Percentiles rank a stretch among this genome's conserved stretches.
These are phyloP conservation scores for Quaeritorhiza haematococci DNA, from an alignment of 371 early-diverging fungal species.

Conservation along the genomic window DNA sequence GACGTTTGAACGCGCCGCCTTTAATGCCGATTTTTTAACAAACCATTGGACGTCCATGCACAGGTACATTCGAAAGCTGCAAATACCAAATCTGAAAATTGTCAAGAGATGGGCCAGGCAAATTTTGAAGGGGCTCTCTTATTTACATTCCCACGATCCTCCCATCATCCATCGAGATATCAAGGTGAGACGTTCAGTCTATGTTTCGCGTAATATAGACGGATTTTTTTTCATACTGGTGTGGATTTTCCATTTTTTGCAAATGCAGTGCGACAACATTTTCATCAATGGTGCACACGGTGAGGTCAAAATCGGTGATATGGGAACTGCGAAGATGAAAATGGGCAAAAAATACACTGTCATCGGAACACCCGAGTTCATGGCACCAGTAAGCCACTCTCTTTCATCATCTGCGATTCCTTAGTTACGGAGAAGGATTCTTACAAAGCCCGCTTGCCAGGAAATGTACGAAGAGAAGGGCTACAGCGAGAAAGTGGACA, in stretches of 20 bases:
- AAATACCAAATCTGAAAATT: slow-evolving; percentile 61
- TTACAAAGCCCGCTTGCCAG: slow-evolving; percentile 24
- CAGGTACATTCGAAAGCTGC: slow-evolving; percentile 42
- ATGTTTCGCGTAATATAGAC: neutral
- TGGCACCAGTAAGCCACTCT: slow-evolving; percentile 41
- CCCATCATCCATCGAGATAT: slow-evolving; percentile 88
- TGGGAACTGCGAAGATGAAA: slow-evolving; percentile 85
- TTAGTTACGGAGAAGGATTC: no score
- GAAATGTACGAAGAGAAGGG: slow-evolving; percentile 85
- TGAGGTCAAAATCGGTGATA: slow-evolving; percentile 89
- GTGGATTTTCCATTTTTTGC: slow-evolving; percentile 14
- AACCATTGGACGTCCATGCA: slow-evolving; percentile 45
- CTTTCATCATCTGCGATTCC: neutral
- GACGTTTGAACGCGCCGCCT: no score
- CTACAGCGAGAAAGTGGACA: slow-evolving; percentile 83
- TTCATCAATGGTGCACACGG: slow-evolving; percentile 89
- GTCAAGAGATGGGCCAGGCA: slow-evolving; percentile 78
- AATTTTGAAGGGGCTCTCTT: slow-evolving; percentile 74
- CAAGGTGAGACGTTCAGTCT: slow-evolving; percentile 50
- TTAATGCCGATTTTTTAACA: slow-evolving; percentile 33
- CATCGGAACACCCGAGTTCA: slow-evolving; percentile 66
- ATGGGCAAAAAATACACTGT: slow-evolving; percentile 76
- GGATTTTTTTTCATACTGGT: neutral
- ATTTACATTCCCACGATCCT: slow-evolving; percentile 73
- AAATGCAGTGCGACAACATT: slow-evolving; percentile 65